Conservation (phyloP, 208 protist genomes). For the Crithidia mellificae region DNA sequence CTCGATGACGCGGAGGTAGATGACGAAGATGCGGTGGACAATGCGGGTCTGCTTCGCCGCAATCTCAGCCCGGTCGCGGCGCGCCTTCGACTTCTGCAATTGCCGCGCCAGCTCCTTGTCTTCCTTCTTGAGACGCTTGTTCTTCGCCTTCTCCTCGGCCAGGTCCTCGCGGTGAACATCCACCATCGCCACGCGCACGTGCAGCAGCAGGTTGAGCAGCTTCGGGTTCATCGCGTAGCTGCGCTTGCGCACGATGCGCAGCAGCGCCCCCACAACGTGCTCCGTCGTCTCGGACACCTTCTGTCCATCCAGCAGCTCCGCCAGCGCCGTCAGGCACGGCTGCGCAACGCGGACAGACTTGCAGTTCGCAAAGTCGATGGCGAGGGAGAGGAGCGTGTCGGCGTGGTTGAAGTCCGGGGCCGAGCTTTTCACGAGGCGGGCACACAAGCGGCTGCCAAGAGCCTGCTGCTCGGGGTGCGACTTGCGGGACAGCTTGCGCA, state of each 20-base stretch:
- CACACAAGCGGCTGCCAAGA: conserved; percentile 88
- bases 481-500: conserved; percentile 84
- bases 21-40: conserved; percentile 89
- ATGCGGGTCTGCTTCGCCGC: conserved; percentile 88
- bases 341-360: conserved; percentile 89
- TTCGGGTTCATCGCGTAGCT: conserved; percentile 93
- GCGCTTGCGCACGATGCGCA: conserved; percentile 89
- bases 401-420: conserved; percentile 89
- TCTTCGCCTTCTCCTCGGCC: conserved; percentile 91
- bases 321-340: conserved; percentile 73
- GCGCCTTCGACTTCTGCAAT: conserved; percentile 90
- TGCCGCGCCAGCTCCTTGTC: conserved; percentile 92
- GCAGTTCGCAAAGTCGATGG: conserved; percentile 86
- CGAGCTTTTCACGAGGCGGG: conserved; percentile 73
- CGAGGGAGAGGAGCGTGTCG: conserved; percentile 77
- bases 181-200: conserved; percentile 92
- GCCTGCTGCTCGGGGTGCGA: conserved; percentile 91
- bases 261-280: conserved; percentile 73
- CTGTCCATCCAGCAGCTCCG: conserved; percentile 82
- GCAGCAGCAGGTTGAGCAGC: conserved; percentile 83
- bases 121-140: conserved; percentile 89
- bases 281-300: conserved; percentile 89
- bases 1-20: conserved; percentile 91
- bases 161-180: conserved; percentile 89
- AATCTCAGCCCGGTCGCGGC: conserved; percentile 82